Percentiles rank a stretch among this genome's conserved stretches.
Conservation (phyloP, 2,329 filamentous ascomycete genomes). For the Cylindrodendrum hubeiense region DNA sequence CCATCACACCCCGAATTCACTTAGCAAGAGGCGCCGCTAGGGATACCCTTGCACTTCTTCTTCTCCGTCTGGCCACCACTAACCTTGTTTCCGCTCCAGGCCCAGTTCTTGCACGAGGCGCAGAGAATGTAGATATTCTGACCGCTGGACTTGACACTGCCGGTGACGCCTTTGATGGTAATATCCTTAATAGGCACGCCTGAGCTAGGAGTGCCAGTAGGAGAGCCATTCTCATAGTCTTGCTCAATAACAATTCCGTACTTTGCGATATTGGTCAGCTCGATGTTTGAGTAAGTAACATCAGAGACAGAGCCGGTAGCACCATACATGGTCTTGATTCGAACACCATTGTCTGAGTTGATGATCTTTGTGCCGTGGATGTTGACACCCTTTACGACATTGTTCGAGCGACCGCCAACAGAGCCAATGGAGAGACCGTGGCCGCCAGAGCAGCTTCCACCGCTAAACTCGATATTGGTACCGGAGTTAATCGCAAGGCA, state of each 20-base stretch:
- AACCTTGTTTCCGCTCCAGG: conserved; percentile 61
- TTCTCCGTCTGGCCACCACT: conserved; percentile 61
- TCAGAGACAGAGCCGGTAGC: conserved; percentile 59
- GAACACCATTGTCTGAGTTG: conserved; percentile 65
- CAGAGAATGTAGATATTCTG: conserved; percentile 67
- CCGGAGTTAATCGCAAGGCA: conserved; percentile 70
- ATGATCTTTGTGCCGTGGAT: conserved; percentile 62
- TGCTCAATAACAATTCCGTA: conserved; percentile 56
- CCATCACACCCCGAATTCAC: too few species aligned
- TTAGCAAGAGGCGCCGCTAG: conserved; percentile 41
- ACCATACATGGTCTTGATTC: conserved; percentile 63
- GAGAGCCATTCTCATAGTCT: conserved; percentile 62
- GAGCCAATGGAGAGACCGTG: conserved; percentile 59
- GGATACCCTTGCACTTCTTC: conserved; percentile 43
- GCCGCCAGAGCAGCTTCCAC: conserved; percentile 57
- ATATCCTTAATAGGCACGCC: conserved; percentile 66
- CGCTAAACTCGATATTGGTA: conserved; percentile 59
- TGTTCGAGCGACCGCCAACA: conserved; percentile 62
- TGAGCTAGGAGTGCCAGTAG: conserved; percentile 57
- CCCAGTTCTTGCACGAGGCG: conserved; percentile 63
- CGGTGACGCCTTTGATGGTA: conserved; percentile 56
- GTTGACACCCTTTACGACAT: conserved; percentile 63
- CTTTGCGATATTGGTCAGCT: conserved; percentile 55
- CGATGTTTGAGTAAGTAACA: conserved; percentile 58
- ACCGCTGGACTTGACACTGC: conserved; percentile 53